Evolutionary conservation across 805 yeast species (phyloP).

Genomic region (Wickerhamiella vanderwaltii): DNA sequence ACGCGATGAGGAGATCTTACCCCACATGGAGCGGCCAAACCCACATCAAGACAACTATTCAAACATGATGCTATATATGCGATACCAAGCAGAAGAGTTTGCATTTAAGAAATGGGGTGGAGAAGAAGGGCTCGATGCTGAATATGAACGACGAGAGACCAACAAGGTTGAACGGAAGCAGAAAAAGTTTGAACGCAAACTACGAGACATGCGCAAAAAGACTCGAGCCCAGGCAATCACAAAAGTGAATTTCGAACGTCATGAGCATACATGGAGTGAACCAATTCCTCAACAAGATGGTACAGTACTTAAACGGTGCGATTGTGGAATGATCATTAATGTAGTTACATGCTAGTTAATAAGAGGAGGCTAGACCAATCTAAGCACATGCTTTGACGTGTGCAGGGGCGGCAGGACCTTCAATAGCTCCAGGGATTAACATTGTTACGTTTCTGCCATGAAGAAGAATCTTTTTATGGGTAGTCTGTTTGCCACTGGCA

Average conservation of each 20-base stretch:
- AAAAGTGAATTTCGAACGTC: slow-evolving; percentile 42
- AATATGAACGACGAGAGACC: slow-evolving; percentile 76
- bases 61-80: slow-evolving; percentile 80
- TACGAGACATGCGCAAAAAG: slow-evolving; percentile 78
- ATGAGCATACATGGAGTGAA: slow-evolving; percentile 60
- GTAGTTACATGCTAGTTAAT: slow-evolving; percentile 11
- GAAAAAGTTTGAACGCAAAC: slow-evolving; percentile 60
- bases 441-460: slow-evolving; percentile 33
- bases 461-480: slow-evolving; percentile 27
- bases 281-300: slow-evolving; percentile 15
- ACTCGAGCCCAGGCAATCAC: slow-evolving; percentile 87
- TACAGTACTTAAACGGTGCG: slow-evolving; percentile 15
- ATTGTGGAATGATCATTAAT: slow-evolving; percentile 19
- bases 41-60: slow-evolving; percentile 85
- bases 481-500: slow-evolving; percentile 23
- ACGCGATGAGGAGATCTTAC: slow-evolving; percentile 52
- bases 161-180: slow-evolving; percentile 62
- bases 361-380: not conserved
- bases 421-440: slow-evolving; percentile 27
- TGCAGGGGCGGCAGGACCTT: slow-evolving; percentile 18
- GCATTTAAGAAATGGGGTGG: slow-evolving; percentile 95
- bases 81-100: slow-evolving; percentile 87
- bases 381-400: not conserved
- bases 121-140: slow-evolving; percentile 76
- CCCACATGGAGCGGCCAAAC: slow-evolving; percentile 77